Conservation (phyloP, 2,329 filamentous ascomycete genomes). For the Colletotrichum shisoi region DNA sequence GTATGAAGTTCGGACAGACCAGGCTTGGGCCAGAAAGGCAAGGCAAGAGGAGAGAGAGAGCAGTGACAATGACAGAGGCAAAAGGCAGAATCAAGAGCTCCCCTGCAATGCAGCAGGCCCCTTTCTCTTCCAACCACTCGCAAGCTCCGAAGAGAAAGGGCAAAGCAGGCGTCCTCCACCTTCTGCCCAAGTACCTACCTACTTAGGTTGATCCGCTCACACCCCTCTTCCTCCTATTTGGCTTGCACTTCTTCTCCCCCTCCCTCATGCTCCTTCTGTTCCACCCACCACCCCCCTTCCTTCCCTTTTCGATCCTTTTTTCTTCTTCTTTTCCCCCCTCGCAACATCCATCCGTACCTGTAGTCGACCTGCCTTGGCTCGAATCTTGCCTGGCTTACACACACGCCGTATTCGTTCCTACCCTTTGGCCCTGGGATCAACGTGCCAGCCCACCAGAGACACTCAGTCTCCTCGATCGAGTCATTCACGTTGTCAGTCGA, state of each 20-base stretch:
- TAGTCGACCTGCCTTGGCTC: slow-evolving; percentile 9
- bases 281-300: neutral
- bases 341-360: too few species aligned
- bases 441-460: slow-evolving; percentile 18
- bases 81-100: slow-evolving; percentile 22
- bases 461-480: slow-evolving; percentile 34
- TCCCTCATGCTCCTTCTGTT: neutral
- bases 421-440: slow-evolving; percentile 28
- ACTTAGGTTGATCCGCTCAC: neutral
- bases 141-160: slow-evolving; percentile 36
- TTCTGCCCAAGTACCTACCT: neutral
- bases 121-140: slow-evolving; percentile 31
- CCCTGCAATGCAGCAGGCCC: slow-evolving; percentile 16
- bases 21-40: slow-evolving; percentile 6
- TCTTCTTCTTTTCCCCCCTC: slow-evolving; percentile 17
- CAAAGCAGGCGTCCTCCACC: slow-evolving; percentile 17
- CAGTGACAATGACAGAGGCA: slow-evolving; percentile 7
- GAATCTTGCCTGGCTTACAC: slow-evolving; percentile 24
- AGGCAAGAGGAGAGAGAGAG: neutral
- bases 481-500: slow-evolving; percentile 33
- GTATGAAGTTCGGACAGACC: neutral
- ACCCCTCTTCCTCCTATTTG: slow-evolving; percentile 1
- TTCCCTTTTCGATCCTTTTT: slow-evolving; percentile 23
- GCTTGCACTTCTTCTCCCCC: slow-evolving; percentile 5
- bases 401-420: slow-evolving; percentile 20